A percentile compares a stretch with the other conserved stretches of the same genome.
Evolutionary conservation across 2,329 filamentous ascomycete species (phyloP).

Genomic region (Didymella sp.): DNA sequence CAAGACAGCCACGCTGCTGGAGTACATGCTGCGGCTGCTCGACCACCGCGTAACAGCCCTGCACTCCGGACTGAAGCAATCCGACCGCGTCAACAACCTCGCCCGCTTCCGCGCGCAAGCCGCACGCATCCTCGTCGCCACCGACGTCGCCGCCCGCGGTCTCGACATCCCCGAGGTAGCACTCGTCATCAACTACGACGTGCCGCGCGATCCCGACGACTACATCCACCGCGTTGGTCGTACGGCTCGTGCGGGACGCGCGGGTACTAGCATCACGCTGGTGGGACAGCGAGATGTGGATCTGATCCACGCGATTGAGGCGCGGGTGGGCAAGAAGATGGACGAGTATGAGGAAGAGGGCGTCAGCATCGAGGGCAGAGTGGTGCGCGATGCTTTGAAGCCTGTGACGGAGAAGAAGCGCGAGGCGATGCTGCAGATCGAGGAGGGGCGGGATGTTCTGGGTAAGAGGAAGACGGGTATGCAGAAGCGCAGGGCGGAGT

Average conservation of each 20-base stretch:
- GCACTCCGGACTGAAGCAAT: slow-evolving; percentile 85
- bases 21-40: slow-evolving; percentile 84
- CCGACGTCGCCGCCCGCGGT: slow-evolving; percentile 92
- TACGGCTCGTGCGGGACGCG: slow-evolving; percentile 88
- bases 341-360: slow-evolving; percentile 85
- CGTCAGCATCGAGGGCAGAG: slow-evolving; percentile 90
- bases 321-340: slow-evolving; percentile 80
- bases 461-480: slow-evolving; percentile 71
- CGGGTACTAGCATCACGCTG: slow-evolving; percentile 83
- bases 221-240: slow-evolving; percentile 97
- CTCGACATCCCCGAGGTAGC: slow-evolving; percentile 93
- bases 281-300: slow-evolving; percentile 93
- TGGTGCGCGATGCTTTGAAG: slow-evolving; percentile 85
- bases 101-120: slow-evolving; percentile 89
- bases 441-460: slow-evolving; percentile 87
- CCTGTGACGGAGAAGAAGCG: slow-evolving; percentile 94
- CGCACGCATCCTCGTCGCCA: slow-evolving; percentile 88
- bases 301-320: slow-evolving; percentile 88
- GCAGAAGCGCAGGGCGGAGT: slow-evolving; percentile 37
- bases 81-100: slow-evolving; percentile 84
- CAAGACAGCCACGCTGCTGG: slow-evolving; percentile 83
- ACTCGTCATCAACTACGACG: slow-evolving; percentile 92
- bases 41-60: slow-evolving; percentile 90
- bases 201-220: slow-evolving; percentile 94
- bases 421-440: slow-evolving; percentile 87